Evolutionary conservation across 352 stramenopile species (phyloP), one percentile per base, ranked within the genome.

Genomic region (Elongisporangium prolatum): DNA sequence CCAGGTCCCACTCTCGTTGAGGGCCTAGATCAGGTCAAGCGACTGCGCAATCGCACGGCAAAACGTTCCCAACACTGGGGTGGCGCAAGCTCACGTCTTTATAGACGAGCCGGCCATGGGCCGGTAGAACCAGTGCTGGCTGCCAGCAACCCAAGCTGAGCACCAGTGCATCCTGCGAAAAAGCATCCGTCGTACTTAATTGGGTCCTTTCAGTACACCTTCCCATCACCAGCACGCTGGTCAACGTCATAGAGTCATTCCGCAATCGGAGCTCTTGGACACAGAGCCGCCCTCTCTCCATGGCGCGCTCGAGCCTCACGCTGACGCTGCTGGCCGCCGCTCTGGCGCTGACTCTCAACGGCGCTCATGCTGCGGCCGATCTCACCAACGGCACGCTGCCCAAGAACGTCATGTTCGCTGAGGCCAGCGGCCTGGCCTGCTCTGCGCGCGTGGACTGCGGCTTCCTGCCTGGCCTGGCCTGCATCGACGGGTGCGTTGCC

Each of bases 381-480:
- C 28, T 40, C 28, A 14, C 28, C 28, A 40, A 40, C 28, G 28
- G 5, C 28, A 40, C 28, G 28, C 21, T 38, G 8, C 16, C 18
- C 10, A 21, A 56, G 14, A 52, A 50, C 9, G 54, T 51, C 40
- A 60, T 62, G 21, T 80, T 77, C 60, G 54, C 66, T 47, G 69
- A 85, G 4, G 60, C 57, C 10, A 44, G 86, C 34, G 79, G 81
- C 1, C 17, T 86, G 2, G 37, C 61, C 13, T 95, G 85, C 68
- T 59, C 67, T 1, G 54, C 62, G 21, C 74, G 72, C 22, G 61
- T 59, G 4, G 83, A 95, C 64, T 95, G 85, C 53, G 85, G 85
- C 64, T 89, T 87, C 53, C 59, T 95, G 10, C 85, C 83, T 5
- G 79, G 80, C 2, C 68, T 93, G 21, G 80, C 83, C 17, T 95